Conservation (phyloP, 768 basidiomycete genomes). For the Phylloporus sp. region DNA sequence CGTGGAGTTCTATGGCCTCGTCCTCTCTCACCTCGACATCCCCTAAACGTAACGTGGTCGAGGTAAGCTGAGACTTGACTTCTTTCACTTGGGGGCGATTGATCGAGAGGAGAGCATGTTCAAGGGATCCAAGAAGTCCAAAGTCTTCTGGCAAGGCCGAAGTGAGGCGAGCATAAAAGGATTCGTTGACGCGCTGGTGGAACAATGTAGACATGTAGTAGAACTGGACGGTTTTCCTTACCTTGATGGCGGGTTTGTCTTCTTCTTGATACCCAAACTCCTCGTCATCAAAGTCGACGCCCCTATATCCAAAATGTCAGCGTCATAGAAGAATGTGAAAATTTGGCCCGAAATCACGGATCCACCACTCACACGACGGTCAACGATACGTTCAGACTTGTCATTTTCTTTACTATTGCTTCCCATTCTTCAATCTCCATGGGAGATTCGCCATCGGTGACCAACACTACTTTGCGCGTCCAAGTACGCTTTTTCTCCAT, state of each 20-base stretch:
- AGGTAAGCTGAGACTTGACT: conserved; percentile 61
- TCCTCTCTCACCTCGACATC: conserved; percentile 61
- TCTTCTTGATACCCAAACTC: conserved; percentile 59
- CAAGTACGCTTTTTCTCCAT: conserved; percentile 72
- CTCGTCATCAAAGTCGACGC: conserved; percentile 84
- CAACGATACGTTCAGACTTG: conserved; percentile 51
- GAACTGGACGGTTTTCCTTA: conserved; percentile 25
- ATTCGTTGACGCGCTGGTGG: conserved; percentile 66
- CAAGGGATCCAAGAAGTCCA: conserved; percentile 31
- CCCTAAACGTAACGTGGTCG: conserved; percentile 73
- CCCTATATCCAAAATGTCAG: conserved; percentile 43
- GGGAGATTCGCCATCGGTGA: conserved; percentile 82
- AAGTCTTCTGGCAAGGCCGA: conserved; percentile 30
- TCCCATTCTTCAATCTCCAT: conserved; percentile 78
- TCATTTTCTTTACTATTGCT: conserved; percentile 60
- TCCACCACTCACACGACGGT: conserved; percentile 61
- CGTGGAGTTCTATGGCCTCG: conserved; percentile 69
- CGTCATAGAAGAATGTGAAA: not conserved
- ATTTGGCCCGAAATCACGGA: not conserved
- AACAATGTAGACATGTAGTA: not conserved
- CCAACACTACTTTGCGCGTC: conserved; percentile 77
- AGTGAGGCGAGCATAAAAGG: conserved; percentile 55
- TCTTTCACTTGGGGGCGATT: conserved; percentile 57
- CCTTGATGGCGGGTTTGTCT: conserved; percentile 72
- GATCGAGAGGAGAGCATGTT: conserved; percentile 26